Evolutionary conservation across 2,329 filamentous ascomycete genomes (phyloP).

Genomic region (Hortaea werneckii): DNA sequence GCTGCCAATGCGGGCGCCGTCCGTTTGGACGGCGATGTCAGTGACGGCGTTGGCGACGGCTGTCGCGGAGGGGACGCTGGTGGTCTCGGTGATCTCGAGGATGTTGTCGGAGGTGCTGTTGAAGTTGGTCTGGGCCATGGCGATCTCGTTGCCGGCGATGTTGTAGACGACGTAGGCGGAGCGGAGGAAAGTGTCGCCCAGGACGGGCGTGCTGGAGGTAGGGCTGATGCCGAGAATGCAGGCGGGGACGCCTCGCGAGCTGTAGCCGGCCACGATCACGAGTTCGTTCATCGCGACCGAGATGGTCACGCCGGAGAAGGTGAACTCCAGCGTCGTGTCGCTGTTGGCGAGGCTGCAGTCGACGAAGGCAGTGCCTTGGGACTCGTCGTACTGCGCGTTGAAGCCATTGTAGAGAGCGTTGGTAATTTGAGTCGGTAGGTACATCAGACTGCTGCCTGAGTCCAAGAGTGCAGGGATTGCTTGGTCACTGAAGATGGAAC

Average conservation of each 20-base stretch:
- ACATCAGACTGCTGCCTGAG: slow-evolving; percentile 63
- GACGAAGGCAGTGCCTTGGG: slow-evolving; percentile 39
- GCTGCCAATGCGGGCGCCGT: slow-evolving; percentile 30
- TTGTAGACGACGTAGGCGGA: slow-evolving; percentile 56
- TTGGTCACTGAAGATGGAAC: slow-evolving; percentile 34
- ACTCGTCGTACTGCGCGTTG: slow-evolving; percentile 31
- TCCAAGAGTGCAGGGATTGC: slow-evolving; percentile 55
- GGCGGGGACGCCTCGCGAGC: slow-evolving; percentile 28
- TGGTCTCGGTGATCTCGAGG: slow-evolving; percentile 43
- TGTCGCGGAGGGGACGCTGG: slow-evolving; percentile 44
- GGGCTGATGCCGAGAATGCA: slow-evolving; percentile 45
- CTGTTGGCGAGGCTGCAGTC: slow-evolving; percentile 43
- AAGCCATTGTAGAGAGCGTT: slow-evolving; percentile 31
- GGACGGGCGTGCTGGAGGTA: slow-evolving; percentile 37
- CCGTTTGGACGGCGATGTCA: slow-evolving; percentile 32
- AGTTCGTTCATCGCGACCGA: slow-evolving; percentile 46
- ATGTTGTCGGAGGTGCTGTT: slow-evolving; percentile 44
- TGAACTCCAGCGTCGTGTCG: slow-evolving; percentile 44
- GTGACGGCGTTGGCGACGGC: slow-evolving; percentile 42
- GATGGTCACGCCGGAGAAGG: slow-evolving; percentile 47
- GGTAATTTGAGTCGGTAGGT: slow-evolving; percentile 54
- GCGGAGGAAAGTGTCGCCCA: slow-evolving; percentile 54
- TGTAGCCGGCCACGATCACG: slow-evolving; percentile 39
- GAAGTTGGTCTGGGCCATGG: slow-evolving; percentile 51
- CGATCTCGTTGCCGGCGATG: slow-evolving; percentile 49